Base-by-base conservation (phyloP, 2,329 filamentous ascomycete species). In the Leptographium wingfieldii region DNA sequence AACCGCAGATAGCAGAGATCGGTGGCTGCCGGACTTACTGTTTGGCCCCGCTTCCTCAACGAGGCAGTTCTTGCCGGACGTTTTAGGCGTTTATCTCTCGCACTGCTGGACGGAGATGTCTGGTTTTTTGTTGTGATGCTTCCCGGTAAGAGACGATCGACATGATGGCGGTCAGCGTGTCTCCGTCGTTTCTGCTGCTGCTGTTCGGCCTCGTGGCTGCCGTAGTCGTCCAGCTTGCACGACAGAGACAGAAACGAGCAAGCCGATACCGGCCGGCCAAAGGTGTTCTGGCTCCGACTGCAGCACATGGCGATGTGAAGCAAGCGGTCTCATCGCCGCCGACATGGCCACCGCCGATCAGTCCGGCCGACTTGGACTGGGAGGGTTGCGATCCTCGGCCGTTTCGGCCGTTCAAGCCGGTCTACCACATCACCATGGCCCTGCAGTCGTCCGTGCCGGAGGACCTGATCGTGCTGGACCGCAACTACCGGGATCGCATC, bases 341-440 rank as follows among this genome's bases (percentile, higher is more conserved):
- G 27, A 31, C 49, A 52, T 59, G 51, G 57, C 51, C 51, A 11
- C 57, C 35, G n/a, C 33, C 25, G 49, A 55, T 59, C 57, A 16
- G 11, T 31, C 72, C 62, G 2, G 61, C 62, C 0, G 64, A 68
- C 5, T 75, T 77, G 60, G 68, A 77, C 62, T 78, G 76, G 73
- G 66, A 70, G 46, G 61, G 65, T 1, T 69, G 68, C 1, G 67
- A 71, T 10, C 76, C 77, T 0, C 62, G 66, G 3, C 70, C 72
- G 46, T 71, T 77, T 43, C 71, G 78, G 2, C 78, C 77, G 0
- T 81, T 79, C 66, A 80, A 80, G 67, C 73, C 77, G 0, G 73
- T 73, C 3, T 82, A 80, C 64, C 70, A 81, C 64, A 80, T 81
- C 61, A 80, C 77, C 0, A 81, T 82, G 78, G 78, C 72, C 3